Percentiles rank a stretch among this genome's conserved stretches.
phyloP scores from a whole-genome alignment of 306 rosid species.

The Potentilla sterilis region DNA sequence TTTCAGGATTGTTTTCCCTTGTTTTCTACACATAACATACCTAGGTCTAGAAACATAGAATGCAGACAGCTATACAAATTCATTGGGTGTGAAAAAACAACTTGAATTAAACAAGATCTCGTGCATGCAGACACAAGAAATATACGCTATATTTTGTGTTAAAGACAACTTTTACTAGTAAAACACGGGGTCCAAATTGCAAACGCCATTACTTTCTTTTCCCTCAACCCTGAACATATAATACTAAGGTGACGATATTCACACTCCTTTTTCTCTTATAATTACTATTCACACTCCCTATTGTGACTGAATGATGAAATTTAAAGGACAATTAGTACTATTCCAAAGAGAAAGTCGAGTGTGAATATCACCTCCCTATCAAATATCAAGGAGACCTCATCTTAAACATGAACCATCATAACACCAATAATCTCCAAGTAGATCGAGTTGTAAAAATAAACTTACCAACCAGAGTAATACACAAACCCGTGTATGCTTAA shows the following conservation, averaged over 20 bases:
- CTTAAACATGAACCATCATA: not conserved
- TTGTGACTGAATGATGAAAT: not conserved
- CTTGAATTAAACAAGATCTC: not conserved
- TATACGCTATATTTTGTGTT: not conserved
- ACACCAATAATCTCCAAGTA: not conserved
- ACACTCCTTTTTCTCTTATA: not conserved
- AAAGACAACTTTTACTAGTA: not conserved
- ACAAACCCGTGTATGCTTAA: not conserved
- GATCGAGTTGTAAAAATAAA: not conserved
- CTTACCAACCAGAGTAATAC: not conserved
- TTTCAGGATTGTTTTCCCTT: not conserved
- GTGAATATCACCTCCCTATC: not conserved
- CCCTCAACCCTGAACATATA: not conserved
- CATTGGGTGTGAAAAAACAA: not conserved
- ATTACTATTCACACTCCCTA: not conserved
- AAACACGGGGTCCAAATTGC: not conserved
- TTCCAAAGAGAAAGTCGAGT: not conserved
- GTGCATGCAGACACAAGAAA: not conserved
- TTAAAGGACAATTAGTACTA: no score
- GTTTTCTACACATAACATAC: not conserved
- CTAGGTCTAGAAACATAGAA: not conserved
- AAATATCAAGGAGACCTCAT: not conserved
- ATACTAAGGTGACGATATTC: not conserved
- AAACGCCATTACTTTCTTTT: not conserved
- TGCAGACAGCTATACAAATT: not conserved